phyloP scores from a whole-genome alignment of 2,329 filamentous ascomycete genomes.

The Coccinonectria pachysandricola region DNA sequence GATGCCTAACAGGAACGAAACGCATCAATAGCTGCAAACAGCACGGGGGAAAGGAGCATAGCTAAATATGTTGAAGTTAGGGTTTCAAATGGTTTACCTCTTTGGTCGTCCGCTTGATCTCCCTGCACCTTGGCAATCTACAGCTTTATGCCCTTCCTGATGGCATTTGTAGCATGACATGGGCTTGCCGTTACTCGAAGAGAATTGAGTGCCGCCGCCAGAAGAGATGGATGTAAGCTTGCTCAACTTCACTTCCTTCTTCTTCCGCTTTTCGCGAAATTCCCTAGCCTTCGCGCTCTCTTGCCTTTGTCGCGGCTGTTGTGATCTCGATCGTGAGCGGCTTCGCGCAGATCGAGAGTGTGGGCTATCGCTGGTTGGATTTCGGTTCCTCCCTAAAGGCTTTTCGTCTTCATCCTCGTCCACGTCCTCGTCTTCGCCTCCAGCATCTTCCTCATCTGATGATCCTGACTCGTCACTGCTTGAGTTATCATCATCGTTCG shows the following conservation, averaged over 20 bases:
- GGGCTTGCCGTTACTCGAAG: slow-evolving; percentile 13
- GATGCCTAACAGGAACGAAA: too few relatives aligned
- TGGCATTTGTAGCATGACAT: slow-evolving; percentile 51
- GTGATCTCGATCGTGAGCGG: slow-evolving; percentile 25
- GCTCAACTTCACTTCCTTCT: slow-evolving; percentile 59
- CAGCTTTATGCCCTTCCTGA: slow-evolving; percentile 48
- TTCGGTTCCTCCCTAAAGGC: slow-evolving; percentile 17
- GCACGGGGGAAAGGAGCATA: too few relatives aligned
- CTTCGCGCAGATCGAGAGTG: slow-evolving; percentile 10
- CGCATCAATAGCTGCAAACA: too few relatives aligned
- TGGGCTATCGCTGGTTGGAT: slow-evolving; percentile 14
- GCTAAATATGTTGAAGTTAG: too few relatives aligned
- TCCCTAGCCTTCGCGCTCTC: slow-evolving; percentile 30
- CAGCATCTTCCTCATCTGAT: too few relatives aligned
- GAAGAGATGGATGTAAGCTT: slow-evolving; percentile 51
- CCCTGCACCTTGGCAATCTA: slow-evolving; percentile 39
- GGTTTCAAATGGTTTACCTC: too few relatives aligned
- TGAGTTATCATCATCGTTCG: slow-evolving; percentile 15
- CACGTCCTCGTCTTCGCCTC: too few relatives aligned
- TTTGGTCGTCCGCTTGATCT: slow-evolving; percentile 7
- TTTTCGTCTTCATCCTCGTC: too few relatives aligned
- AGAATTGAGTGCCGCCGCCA: slow-evolving; percentile 16
- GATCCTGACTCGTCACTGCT: slow-evolving; percentile 18
- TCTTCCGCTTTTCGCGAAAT: slow-evolving; percentile 48
- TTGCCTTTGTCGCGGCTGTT: slow-evolving; percentile 14